These are phyloP conservation scores for Sparassis latifolia DNA, from an alignment of 1,284 basidiomycete species.

Conservation along the genomic window DNA sequence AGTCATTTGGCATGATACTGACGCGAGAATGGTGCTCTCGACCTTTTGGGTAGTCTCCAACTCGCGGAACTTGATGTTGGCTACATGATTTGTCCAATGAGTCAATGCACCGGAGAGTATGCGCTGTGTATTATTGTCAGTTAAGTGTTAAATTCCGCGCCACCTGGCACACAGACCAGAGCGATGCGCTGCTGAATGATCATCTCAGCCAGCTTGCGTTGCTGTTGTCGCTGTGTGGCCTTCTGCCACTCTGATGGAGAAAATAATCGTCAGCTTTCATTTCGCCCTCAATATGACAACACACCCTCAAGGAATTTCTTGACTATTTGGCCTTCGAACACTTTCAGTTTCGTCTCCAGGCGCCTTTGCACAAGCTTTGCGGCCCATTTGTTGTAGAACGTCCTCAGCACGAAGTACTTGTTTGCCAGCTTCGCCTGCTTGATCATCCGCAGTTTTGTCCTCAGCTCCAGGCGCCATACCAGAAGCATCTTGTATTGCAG, in stretches of 20 bases:
- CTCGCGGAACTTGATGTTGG: constrained; percentile 66
- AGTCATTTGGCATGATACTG: constrained; percentile 14
- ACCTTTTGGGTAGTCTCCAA: constrained; percentile 50
- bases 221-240: constrained; percentile 28
- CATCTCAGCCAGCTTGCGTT: constrained; percentile 34
- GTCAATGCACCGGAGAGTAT: constrained; percentile 39
- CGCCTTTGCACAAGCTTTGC: constrained; percentile 41
- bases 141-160: constrained; percentile 2
- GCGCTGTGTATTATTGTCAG: constrained; percentile 35
- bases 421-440: constrained; percentile 56
- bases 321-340: constrained; percentile 34
- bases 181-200: constrained; percentile 32
- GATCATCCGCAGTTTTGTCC: constrained; percentile 41
- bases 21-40: constrained; percentile 43
- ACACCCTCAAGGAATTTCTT: constrained; percentile 42
- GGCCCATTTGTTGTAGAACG: constrained; percentile 48
- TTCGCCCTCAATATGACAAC: constrained; percentile 8
- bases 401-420: constrained; percentile 46
- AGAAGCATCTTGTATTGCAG: constrained; percentile 42
- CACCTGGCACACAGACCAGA: constrained; percentile 29
- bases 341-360: constrained; percentile 40
- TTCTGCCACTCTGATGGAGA: constrained; percentile 46
- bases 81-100: constrained; percentile 66
- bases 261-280: constrained; percentile 5
- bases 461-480: constrained; percentile 53